Conservation (phyloP, 345 rosid genomes). For the Euphorbia lathyris region DNA sequence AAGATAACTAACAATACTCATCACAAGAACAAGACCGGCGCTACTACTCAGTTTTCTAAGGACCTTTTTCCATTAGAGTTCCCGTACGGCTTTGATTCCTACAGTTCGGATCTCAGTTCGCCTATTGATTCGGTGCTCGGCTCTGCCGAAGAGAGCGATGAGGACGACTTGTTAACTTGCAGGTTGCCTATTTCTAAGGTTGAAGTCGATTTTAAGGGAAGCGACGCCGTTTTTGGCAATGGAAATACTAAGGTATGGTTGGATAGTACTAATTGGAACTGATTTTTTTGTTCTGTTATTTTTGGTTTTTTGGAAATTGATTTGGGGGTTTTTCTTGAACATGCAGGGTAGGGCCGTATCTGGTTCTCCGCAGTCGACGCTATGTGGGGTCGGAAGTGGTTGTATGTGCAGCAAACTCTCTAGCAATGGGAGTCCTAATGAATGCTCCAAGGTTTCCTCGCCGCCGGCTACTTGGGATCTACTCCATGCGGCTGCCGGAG, state of each 20-base stretch:
- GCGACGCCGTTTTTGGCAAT: constrained; percentile 10
- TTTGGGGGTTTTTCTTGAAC: neutral
- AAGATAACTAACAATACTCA: neutral
- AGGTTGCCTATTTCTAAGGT: constrained; percentile 46
- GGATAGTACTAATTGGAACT: neutral
- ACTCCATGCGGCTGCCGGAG: constrained; percentile 53
- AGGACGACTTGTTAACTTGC: constrained; percentile 44
- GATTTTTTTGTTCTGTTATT: neutral
- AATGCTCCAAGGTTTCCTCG: constrained; percentile 28
- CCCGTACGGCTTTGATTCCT: constrained; percentile 49
- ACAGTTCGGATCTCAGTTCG: constrained; percentile 43
- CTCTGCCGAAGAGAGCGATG: constrained; percentile 57
- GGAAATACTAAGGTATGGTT: constrained; percentile 37
- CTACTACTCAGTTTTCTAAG: constrained; percentile 19
- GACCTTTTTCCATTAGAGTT: constrained; percentile 50
- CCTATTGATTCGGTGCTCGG: constrained; percentile 56
- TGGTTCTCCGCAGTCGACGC: constrained; percentile 63
- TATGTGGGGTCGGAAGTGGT: constrained; percentile 34
- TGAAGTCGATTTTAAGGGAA: constrained; percentile 30
- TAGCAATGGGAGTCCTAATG: constrained; percentile 29
- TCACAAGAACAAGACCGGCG: neutral
- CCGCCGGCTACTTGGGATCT: constrained; percentile 61
- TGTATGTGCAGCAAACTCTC: constrained; percentile 38
- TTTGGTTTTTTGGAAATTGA: neutral
- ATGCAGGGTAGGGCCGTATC: constrained; percentile 35